Evolutionary conservation across 179 eudicot species (phyloP), one percentile per base, ranked within the genome.

Genomic region (Carnegiea gigantea): DNA sequence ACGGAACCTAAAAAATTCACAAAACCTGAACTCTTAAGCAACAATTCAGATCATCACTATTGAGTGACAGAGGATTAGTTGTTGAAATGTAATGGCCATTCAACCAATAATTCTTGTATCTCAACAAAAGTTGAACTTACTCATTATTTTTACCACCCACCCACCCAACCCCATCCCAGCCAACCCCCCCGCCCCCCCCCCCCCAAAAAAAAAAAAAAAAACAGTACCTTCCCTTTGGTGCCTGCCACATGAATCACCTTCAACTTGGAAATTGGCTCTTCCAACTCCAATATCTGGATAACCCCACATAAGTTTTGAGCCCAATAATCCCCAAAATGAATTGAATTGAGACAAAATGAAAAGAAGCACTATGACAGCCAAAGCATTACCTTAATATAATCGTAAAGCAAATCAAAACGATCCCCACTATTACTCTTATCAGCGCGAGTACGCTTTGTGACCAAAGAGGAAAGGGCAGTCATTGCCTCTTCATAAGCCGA

Each of bases 161-260:
- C 36, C 36, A 33, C 36, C 36, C 36, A 33, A 3, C 3, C 36
- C 36, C 36, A 33, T 2, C 36, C 36, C 36, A 28, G 1, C 30
- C 30, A 28, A 28, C 36, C 2, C 36, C 36, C 36, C 30, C 30
- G 0, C 44, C 36, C 36, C 2, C 36, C 36, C 36, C n/a, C n/a
- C n/a, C 57, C 30, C 36, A 70, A 76, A 65, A 40, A 8, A 26
- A 43, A 26, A 43, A 70, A 20, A 18, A 38, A 46, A 36, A 9
- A 73, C 9, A 43, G 78, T 85, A 95, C 99, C 98, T 96, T 96
- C 71, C 99, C 99, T 89, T 96, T 96, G 46, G 99, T 96, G 72
- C 99, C 99, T 1, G 99, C 99, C 59, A 97, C 98, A 84, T 97
- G 99, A 84, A 97, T 95, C 77, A 97, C 85, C 86, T 93, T 97